phyloP scores from a whole-genome alignment of 805 yeast species.

The Danielozyma ontarioensis region DNA sequence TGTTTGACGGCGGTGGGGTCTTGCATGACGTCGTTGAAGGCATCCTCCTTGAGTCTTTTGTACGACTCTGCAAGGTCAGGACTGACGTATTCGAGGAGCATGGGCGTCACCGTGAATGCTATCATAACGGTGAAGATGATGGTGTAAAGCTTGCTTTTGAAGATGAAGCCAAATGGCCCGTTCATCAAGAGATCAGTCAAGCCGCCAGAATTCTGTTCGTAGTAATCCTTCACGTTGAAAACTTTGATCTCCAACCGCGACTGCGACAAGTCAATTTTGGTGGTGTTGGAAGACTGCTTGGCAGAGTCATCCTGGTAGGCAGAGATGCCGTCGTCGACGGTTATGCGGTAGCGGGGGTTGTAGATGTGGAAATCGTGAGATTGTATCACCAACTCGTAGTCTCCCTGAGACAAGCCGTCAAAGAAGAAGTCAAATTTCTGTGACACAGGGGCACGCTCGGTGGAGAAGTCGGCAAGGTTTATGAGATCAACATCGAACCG shows the following conservation, averaged over 20 bases:
- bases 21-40: constrained; percentile 4
- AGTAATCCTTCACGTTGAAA: constrained; percentile 23
- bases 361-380: constrained; percentile 32
- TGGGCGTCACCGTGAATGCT: constrained; percentile 28
- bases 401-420: constrained; percentile 21
- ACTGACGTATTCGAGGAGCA: constrained; percentile 19
- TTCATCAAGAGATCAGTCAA: constrained; percentile 27
- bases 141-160: constrained; percentile 31
- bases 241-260: not conserved
- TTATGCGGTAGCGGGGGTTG: constrained; percentile 20
- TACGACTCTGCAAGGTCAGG: constrained; percentile 36
- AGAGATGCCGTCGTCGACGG: constrained; percentile 18
- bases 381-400: constrained; percentile 26
- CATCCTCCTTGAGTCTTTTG: constrained; percentile 14
- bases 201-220: constrained; percentile 26
- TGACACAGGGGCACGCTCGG: constrained; percentile 13
- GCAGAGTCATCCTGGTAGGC: no score
- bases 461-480: constrained; percentile 3
- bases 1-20: constrained; percentile 1
- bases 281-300: no score
- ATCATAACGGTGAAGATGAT: constrained; percentile 23
- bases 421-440: constrained; percentile 21
- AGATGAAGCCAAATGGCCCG: constrained; percentile 39
- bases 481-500: constrained; percentile 23
- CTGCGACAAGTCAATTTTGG: no score